Base-by-base conservation (phyloP, 2,329 filamentous ascomycete species). In the Escovopsis sp. region DNA sequence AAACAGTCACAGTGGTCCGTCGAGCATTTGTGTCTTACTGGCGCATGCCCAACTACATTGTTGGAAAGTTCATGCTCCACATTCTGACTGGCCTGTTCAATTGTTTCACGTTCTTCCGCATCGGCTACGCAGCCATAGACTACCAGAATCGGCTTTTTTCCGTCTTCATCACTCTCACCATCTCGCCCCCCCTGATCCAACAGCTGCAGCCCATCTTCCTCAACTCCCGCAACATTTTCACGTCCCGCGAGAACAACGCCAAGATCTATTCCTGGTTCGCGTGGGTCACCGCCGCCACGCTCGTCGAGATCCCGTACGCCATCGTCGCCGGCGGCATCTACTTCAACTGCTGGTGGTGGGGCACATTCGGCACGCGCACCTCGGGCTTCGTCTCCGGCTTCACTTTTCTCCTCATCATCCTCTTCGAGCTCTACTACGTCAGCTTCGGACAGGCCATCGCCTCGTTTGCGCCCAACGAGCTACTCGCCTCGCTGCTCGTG, bases 181-280 rank as follows among this genome's bases (percentile, higher is more conserved):
- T 91, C 48, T 72, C 74, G 1, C 82, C 82, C 1, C 80, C 81
- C 0, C 64, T 88, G 1, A 83, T 88, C 45, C 80, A 87, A 52
- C 82, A 88, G 51, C 67, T 88, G 0, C 81, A 88, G 53, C 84
- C 84, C 1, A 73, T 75, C 5, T 87, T 82, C 55, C 63, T 86
- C 41, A 65, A 73, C 45, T 73, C 76, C 37, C 70, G 82, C 4
- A 67, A 73, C 30, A 68, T 89, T 26, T 91, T 84, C 61, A 65
- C 81, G 55, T 75, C 72, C 2, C 72, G 85, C 5, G 85, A 91
- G 57, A 72, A 77, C 39, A 83, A 75, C n/a, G 75, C 80, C 12
- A 86, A 86, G 57, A 85, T 86, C 26, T 91, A 89, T 60, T 79
- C 75, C 2, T 87, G 83, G 82, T 60, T 73, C 12, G 80, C 82